Evolutionary conservation across 352 stramenopile species (phyloP).

Genomic region (Phytophthora litchii): DNA sequence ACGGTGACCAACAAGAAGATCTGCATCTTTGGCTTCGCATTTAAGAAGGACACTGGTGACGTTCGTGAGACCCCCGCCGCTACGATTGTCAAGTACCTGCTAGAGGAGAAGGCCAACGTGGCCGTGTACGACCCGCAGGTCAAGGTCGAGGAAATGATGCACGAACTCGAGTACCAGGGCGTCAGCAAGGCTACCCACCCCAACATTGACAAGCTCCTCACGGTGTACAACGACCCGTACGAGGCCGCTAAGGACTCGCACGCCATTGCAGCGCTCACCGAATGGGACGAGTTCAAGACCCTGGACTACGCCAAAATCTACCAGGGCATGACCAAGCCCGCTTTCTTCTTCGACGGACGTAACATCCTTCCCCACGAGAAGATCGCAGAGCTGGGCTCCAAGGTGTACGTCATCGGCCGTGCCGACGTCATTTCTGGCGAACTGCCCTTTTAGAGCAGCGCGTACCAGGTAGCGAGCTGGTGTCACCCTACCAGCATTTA

Average conservation of each 20-base stretch:
- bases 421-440: slow-evolving; percentile 71
- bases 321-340: slow-evolving; percentile 97
- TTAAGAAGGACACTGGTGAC: slow-evolving; percentile 99
- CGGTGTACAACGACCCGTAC: slow-evolving; percentile 87
- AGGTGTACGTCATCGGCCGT: slow-evolving; percentile 97
- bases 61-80: slow-evolving; percentile 98
- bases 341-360: slow-evolving; percentile 99
- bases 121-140: slow-evolving; percentile 98
- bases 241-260: slow-evolving; percentile 93
- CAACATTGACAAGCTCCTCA: slow-evolving; percentile 84
- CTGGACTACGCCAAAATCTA: slow-evolving; percentile 98
- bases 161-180: slow-evolving; percentile 85
- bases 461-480: slow-evolving; percentile 7
- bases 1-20: slow-evolving; percentile 99
- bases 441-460: slow-evolving; percentile 61
- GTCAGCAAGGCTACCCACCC: slow-evolving; percentile 92
- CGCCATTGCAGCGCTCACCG: slow-evolving; percentile 95
- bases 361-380: slow-evolving; percentile 96
- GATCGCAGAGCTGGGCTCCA: slow-evolving; percentile 96
- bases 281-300: slow-evolving; percentile 99
- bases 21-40: slow-evolving; percentile 98
- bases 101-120: slow-evolving; percentile 96
- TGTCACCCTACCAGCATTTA: slow-evolving; percentile 14
- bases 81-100: slow-evolving; percentile 96
- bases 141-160: slow-evolving; percentile 95